Evolutionary conservation across 345 rosid genomes (phyloP), one percentile per base, ranked within the genome.

Genomic region (Euphorbia pulcherrima): DNA sequence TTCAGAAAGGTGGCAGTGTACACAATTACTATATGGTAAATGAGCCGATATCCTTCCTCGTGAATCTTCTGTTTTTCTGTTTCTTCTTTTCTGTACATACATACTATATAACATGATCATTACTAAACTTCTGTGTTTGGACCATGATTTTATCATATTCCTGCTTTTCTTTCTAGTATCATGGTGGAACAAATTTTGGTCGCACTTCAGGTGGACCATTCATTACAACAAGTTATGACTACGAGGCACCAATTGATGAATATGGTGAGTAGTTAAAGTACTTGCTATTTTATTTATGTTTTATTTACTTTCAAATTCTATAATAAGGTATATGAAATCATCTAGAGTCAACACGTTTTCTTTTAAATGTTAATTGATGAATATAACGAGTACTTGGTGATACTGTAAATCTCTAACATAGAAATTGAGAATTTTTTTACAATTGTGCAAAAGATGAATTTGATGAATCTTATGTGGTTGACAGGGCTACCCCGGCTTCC

Each of bases 231-330:
- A 90, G 97, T 79, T 94, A 94, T 79, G 99, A 94, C 76, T 90
- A 94, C 48, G 98, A 93, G 71, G 99, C 99, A 68, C 99, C 99
- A 0, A 88, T 94, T 47, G 99, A 94, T 83, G 99, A 94, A 76
- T 94, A 94, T 71, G 99, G 99, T 94, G 62, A 81, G 82, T 62
- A 50, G 35, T 59, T 54, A 64, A 28, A 57, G 51, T 41, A 60
- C 50, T 20, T 2, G 17, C 35, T 7, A 12, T 59, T 66, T n/a
- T 68, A 12, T n/a, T 70, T 51, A 46, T 50, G 17, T 17, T 13
- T 8, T 48, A 39, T 20, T 44, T 44, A 23, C 46, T 37, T 68
- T 57, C 60, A 51, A 27, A 33, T 9, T 41, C 20, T 61, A 28
- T 17, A 17, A 69, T 16, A 27, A 5, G 62, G 28, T 27, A 44